Conservation (phyloP, 2,329 filamentous ascomycete species). For the Orbilia brochopaga region DNA sequence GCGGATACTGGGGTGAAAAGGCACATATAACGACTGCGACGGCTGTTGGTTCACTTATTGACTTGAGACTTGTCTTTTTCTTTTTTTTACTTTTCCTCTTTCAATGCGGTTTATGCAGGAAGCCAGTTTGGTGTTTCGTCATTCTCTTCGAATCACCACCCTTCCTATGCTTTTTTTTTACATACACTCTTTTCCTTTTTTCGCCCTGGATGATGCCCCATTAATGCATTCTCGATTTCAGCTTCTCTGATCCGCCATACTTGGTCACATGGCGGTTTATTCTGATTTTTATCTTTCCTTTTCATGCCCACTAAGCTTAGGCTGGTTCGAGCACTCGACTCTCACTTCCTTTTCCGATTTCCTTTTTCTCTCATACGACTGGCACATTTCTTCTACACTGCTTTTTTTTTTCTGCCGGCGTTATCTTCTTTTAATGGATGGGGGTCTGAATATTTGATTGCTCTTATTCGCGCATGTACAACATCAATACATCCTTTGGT, state of each 20-base stretch:
- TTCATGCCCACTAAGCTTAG: too few relatives aligned
- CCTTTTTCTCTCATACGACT: too few relatives aligned
- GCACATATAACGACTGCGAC: conserved; percentile 22
- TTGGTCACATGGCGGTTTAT: neutral
- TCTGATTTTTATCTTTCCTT: neutral
- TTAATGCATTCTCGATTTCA: neutral
- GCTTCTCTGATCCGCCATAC: neutral
- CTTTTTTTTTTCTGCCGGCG: neutral
- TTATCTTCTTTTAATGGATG: conserved; percentile 1
- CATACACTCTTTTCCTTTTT: neutral
- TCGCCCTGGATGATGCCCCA: neutral
- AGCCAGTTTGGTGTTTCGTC: neutral
- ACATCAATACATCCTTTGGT: neutral
- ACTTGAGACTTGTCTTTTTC: neutral
- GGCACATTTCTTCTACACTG: too few relatives aligned
- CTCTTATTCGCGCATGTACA: neutral
- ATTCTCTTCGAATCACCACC: neutral
- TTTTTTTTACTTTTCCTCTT: too few relatives aligned
- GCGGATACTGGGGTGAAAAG: neutral
- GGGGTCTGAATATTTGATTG: neutral
- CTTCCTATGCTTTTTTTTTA: neutral
- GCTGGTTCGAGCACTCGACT: too few relatives aligned
- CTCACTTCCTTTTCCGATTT: too few relatives aligned
- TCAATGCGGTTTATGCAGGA: too few relatives aligned
- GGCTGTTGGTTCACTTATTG: neutral